Evolutionary conservation across 1,139 yeast species (phyloP).

Genomic region (Kodamaea ohmeri): DNA sequence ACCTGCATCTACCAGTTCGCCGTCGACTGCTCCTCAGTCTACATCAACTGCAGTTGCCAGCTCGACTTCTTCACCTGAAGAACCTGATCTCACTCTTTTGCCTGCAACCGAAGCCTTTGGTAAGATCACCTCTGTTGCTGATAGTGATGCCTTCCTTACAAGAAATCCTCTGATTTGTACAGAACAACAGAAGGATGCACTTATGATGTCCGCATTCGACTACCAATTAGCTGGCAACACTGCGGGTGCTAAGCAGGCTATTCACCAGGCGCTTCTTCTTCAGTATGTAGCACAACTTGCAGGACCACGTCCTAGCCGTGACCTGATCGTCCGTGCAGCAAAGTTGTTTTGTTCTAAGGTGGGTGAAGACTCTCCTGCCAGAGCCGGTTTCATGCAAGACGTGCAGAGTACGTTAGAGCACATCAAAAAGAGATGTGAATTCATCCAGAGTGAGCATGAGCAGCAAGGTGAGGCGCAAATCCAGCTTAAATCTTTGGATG

Average conservation of each 20-base stretch:
- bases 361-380: conserved; percentile 56
- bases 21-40: neutral
- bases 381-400: conserved; percentile 67
- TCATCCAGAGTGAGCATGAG: conserved; percentile 47
- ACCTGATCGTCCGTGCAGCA: conserved; percentile 50
- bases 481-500: conserved; percentile 86
- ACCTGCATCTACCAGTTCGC: neutral
- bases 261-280: conserved; percentile 76
- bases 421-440: conserved; percentile 68
- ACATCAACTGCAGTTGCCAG: neutral
- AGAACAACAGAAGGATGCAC: conserved; percentile 86
- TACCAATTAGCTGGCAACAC: conserved; percentile 64
- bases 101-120: conserved; percentile 71
- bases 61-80: conserved; percentile 14
- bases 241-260: conserved; percentile 53
- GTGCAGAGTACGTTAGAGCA: conserved; percentile 70
- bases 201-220: conserved; percentile 91
- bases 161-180: conserved; percentile 68
- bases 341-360: conserved; percentile 69
- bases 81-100: conserved; percentile 31
- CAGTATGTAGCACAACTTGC: conserved; percentile 74
- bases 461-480: conserved; percentile 61
- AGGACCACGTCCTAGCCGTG: conserved; percentile 32
- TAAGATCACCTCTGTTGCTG: conserved; percentile 45
- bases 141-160: conserved; percentile 52